Evolutionary conservation across 768 basidiomycete genomes (phyloP), one percentile per base, ranked within the genome.

Genomic region (Auricularia sp.): DNA sequence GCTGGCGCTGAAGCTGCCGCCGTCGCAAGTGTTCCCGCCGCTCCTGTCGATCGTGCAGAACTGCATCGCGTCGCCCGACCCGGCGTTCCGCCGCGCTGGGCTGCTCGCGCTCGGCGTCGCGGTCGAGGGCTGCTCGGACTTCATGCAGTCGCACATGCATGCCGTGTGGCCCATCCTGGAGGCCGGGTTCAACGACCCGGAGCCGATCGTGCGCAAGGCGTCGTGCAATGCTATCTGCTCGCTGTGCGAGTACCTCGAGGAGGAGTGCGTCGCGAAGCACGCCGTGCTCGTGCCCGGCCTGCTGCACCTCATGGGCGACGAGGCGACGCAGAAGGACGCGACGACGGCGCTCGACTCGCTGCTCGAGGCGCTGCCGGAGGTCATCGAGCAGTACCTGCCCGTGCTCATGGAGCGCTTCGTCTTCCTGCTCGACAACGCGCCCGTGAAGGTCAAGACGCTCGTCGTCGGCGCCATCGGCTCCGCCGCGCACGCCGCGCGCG

Each of bases 401-500:
- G 83, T 91, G 65, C 93, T 99, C 71, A 98, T 99, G 97, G 90
- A 93, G 68, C 87, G 90, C 58, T 89, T 99, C 62, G 84, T 86
- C 51, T 85, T 85, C 65, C 83, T 99, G 29, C 85, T 99, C 64
- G 90, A 93, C 70, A 87, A 83, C 18, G 93, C 93, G 0, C 88
- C 93, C n/a, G 77, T 90, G 66, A 72, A 86, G 36, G 87, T 98
- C 75, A 96, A 98, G 78, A 82, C 91, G 54, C 94, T 98, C 68
- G 92, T 98, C 68, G 95, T 93, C 66, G 96, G 96, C 7, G 97
- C 97, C 21, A 98, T 99, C 69, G 97, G 97, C 42, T 95, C 93
- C 68, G 96, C 97, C 42, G 96, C 97, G 2, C 95, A 98, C 74
- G 96, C 97, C 12, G 91, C 96, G 43, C 92, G 91, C 74, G 85